Conservation (phyloP, 2,329 filamentous ascomycete species). For the Blastomyces percursus region DNA sequence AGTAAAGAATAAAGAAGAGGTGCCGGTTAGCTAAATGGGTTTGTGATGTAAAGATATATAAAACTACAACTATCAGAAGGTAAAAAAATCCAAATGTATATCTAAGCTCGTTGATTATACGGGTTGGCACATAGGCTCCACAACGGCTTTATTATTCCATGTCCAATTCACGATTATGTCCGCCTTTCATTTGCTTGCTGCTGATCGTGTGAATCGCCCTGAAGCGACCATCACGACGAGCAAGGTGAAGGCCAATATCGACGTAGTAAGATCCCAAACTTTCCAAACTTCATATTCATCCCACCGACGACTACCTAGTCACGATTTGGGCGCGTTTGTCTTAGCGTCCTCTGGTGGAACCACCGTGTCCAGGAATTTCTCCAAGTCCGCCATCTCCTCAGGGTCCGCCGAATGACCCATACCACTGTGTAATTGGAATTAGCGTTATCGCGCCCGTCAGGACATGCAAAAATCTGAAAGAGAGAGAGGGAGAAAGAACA, state of each 20-base stretch:
- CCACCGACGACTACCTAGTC: background rate
- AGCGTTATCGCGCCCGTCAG: conserved; percentile 21
- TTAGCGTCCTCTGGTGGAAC: conserved; percentile 39
- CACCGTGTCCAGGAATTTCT: conserved; percentile 47
- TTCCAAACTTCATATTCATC: too few species aligned
- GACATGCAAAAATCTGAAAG: conserved; percentile 9
- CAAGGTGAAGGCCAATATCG: background rate
- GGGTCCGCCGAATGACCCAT: conserved; percentile 65
- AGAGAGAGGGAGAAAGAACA: conserved; percentile 49
- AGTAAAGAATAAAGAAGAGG: background rate
- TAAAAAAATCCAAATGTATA: background rate
- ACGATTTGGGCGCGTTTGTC: background rate
- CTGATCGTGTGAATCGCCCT: background rate
- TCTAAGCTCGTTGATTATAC: background rate
- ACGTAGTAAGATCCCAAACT: background rate
- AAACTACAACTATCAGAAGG: background rate
- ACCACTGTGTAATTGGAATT: conserved; percentile 36
- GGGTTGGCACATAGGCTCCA: background rate
- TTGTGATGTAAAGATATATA: background rate
- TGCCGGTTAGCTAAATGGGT: background rate
- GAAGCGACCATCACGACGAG: background rate
- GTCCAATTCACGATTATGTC: background rate
- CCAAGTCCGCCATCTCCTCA: conserved; percentile 71
- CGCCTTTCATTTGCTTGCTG: background rate
- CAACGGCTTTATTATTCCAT: background rate